Evolutionary conservation across 306 rosid genomes (phyloP), one percentile per base, ranked within the genome.

Genomic region (Acacia melanoxylon): DNA sequence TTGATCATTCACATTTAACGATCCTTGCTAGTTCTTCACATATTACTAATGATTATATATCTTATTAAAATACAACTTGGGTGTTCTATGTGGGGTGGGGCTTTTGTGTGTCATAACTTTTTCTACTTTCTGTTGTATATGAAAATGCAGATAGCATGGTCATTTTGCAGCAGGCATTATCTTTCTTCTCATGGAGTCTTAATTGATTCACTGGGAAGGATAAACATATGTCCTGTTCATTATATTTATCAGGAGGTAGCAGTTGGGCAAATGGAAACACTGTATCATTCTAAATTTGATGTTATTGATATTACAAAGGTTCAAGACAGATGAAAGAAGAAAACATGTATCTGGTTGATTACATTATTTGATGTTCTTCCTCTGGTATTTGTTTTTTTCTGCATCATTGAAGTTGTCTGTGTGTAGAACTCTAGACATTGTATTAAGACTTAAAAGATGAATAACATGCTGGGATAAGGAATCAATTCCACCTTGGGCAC

Each of bases 401-500:
- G 41, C 42, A 63, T 7, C n/a, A 63, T 31, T 15, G 42, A 29
- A 74, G 25, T 51, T 85, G 42, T 72, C 40, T 78, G 51, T 67
- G 12, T 56, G 4, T 56, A 56, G 62, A 56, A 56, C 25, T 56
- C 29, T 56, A 6, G 66, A 15, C 63, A 49, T 52, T 33, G 59
- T 29, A 46, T 56, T 15, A 15, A 31, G 10, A 65, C 41, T 29
- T 6, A n/a, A 15, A 56, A n/a, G 66, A 72, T 3, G 59, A 59
- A 59, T 68, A 35, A 72, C 44, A 10, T 66, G 56, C 58, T 59
- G 31, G 66, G 66, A 24, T 11, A 22, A 24, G 31, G 66, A 58
- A 59, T 59, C 67, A 59, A 59, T 24, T 58, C 78, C 14, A 75
- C 73, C 80, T 51, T 62, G 58, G 80, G 68, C 62, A 8, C 63